Evolutionary conservation across 1,284 basidiomycete genomes (phyloP).

Genomic region (Stereum hirsutum): DNA sequence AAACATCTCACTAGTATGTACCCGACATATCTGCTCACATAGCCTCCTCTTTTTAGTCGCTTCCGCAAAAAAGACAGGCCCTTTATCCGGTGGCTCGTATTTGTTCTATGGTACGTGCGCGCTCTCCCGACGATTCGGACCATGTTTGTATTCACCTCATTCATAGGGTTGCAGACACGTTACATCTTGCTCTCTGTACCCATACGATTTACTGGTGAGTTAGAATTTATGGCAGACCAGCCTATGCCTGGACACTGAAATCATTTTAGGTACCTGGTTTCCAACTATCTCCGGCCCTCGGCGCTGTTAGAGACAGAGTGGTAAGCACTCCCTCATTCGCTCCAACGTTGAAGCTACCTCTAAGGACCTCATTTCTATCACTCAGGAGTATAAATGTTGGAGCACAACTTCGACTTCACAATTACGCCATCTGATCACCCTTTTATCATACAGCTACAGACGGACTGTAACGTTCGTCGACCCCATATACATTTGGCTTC

Average conservation of each 20-base stretch:
- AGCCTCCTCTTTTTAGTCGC: background rate
- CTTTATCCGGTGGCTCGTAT: background rate
- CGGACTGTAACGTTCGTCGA: background rate
- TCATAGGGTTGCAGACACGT: background rate
- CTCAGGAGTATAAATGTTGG: background rate
- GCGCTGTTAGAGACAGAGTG: background rate
- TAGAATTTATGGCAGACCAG: background rate
- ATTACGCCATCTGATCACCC: background rate
- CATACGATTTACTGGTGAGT: background rate
- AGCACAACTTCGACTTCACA: background rate
- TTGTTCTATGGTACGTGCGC: background rate
- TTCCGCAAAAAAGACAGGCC: background rate
- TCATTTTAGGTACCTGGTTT: background rate
- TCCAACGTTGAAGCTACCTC: background rate
- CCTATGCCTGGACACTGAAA: background rate
- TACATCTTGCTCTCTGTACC: background rate
- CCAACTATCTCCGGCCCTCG: background rate
- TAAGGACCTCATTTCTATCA: background rate
- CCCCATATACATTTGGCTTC: background rate
- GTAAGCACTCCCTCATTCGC: background rate
- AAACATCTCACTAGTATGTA: background rate
- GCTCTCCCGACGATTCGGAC: background rate
- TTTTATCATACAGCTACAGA: background rate
- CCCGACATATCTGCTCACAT: background rate
- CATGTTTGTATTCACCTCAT: background rate